Percentiles rank a stretch among this genome's conserved stretches.
These are phyloP conservation scores for Volvariella surrecta DNA, from an alignment of 1,284 basidiomycete species.

Conservation along the genomic window DNA sequence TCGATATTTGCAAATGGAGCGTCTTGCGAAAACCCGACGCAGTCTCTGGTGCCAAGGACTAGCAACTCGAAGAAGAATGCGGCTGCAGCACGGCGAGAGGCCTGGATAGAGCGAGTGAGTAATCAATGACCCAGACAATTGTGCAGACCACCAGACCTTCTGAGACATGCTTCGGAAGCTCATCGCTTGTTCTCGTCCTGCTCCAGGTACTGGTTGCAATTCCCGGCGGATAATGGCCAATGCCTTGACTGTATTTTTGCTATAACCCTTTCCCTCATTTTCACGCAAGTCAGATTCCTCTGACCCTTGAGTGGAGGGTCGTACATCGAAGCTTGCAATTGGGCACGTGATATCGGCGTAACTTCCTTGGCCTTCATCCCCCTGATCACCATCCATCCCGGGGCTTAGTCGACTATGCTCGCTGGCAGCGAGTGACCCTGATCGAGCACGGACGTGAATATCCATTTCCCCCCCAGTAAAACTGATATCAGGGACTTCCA, in stretches of 20 bases:
- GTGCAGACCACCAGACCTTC: slow-evolving; percentile 42
- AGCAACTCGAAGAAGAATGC: slow-evolving; percentile 98
- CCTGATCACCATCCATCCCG: slow-evolving; percentile 38
- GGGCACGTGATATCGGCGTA: slow-evolving; percentile 70
- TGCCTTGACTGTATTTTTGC: slow-evolving; percentile 88
- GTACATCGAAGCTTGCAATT: slow-evolving; percentile 76
- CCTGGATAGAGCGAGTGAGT: slow-evolving; percentile 38
- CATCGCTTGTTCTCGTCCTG: slow-evolving; percentile 46
- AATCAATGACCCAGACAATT: slow-evolving; percentile 3
- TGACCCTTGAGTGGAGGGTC: slow-evolving; percentile 38
- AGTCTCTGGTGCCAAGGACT: slow-evolving; percentile 88
- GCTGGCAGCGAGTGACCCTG: slow-evolving; percentile 37
- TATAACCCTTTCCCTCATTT: slow-evolving; percentile 67
- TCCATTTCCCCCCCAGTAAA: slow-evolving; percentile 18
- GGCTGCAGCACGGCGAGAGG: slow-evolving; percentile 84
- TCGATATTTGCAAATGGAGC: slow-evolving; percentile 82
- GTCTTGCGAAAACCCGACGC: slow-evolving; percentile 72
- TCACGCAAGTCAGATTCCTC: slow-evolving; percentile 32
- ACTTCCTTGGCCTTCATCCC: slow-evolving; percentile 50
- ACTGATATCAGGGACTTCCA: slow-evolving; percentile 38
- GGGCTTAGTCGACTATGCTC: slow-evolving; percentile 61
- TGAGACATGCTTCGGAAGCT: slow-evolving; percentile 70
- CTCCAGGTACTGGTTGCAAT: slow-evolving; percentile 48
- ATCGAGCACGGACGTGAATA: slow-evolving; percentile 29
- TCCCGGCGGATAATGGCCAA: slow-evolving; percentile 76